Evolutionary conservation across 1,284 basidiomycete species (phyloP), one percentile per base, ranked within the genome.

Genomic region (Trametes polyzona): DNA sequence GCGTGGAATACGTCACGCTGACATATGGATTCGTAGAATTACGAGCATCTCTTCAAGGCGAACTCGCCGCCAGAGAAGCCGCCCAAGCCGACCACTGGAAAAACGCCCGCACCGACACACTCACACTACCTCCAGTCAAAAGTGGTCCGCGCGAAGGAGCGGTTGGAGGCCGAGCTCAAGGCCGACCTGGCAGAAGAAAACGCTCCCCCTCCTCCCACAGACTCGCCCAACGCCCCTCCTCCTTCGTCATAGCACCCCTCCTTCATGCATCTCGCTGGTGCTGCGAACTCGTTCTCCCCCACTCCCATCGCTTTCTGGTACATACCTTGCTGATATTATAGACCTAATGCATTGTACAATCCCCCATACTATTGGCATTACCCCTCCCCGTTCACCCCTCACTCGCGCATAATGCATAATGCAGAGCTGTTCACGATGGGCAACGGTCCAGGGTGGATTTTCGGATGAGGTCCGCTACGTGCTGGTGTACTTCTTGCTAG

Each of bases 81-180:
- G 21, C 74, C 81, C 40, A 78, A 84, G 65, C 75, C 81, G 8
- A 62, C 76, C 42, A 64, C 76, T 0, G 64, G 62, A 16, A 65
- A 47, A 48, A 70, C 55, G 58, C 68, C 17, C 71, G 71, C 75
- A 26, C 80, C 82, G n/a, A 71, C 76, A 40, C 75, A 93, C 72
- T 93, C 92, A 32, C 92, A 95, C 74, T 99, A 99, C 76, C 81
- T 99, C 24, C 96, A 98, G 73, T 96, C 93, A 55, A 99, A 99
- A 78, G 92, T 99, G 19, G 88, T 95, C 43, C 86, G 96, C 46
- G 96, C 97, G 19, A 84, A 90, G 57, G 95, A 98, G 76, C 87
- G 97, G 74, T 89, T 99, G 78, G 91, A 96, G 68, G 94, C 94
- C 1, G 95, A 97, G 76, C 63, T 80, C 55, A 80, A 83, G 60